Evolutionary conservation across 345 rosid genomes (phyloP).

Genomic region (Ceriops tagal): DNA sequence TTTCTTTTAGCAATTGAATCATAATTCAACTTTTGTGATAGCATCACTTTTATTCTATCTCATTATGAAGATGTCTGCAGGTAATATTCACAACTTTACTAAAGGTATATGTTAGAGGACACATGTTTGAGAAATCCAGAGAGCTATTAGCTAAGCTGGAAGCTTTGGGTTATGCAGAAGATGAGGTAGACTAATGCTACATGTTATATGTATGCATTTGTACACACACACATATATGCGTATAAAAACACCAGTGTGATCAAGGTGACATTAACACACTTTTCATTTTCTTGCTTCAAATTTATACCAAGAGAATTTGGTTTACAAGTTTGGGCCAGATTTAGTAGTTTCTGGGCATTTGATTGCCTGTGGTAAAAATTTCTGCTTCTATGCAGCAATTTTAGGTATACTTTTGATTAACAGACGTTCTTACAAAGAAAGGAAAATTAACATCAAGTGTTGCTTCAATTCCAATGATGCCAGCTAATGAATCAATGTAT

Average conservation of each 20-base stretch:
- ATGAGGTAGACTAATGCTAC: conserved; percentile 53
- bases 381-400: too few relatives aligned
- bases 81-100: conserved; percentile 81
- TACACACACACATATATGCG: too few relatives aligned
- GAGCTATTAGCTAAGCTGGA: conserved; percentile 64
- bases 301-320: not conserved
- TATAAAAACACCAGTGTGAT: not conserved
- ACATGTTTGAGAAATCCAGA: conserved; percentile 76
- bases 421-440: too few relatives aligned
- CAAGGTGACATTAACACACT: conserved; percentile 4
- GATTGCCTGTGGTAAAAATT: not conserved
- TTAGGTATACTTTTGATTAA: too few relatives aligned
- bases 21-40: not conserved
- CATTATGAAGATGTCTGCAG: conserved; percentile 41
- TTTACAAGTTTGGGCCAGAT: not conserved
- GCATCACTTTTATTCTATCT: not conserved
- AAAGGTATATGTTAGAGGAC: conserved; percentile 85
- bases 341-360: not conserved
- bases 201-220: not conserved
- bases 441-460: too few relatives aligned
- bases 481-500: too few relatives aligned
- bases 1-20: too few relatives aligned
- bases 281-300: not conserved
- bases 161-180: conserved; percentile 61
- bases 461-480: too few relatives aligned